phyloP scores from a whole-genome alignment of 306 rosid species.

The Vachellia pachyceras region DNA sequence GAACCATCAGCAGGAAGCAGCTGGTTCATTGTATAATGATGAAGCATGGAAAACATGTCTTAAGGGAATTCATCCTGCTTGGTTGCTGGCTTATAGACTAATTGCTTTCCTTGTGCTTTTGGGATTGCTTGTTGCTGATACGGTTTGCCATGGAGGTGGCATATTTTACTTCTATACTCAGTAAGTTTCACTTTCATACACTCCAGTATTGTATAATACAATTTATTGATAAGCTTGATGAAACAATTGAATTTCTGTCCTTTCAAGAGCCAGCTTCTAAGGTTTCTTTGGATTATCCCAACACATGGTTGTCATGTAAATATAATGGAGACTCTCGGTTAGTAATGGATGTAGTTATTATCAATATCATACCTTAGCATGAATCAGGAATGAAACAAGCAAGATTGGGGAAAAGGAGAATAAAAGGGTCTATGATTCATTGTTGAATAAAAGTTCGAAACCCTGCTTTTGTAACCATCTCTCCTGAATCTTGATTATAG shows the following conservation, averaged over 20 bases:
- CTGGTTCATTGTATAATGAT: constrained; percentile 54
- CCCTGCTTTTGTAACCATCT: constrained; percentile 17
- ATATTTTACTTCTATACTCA: constrained; percentile 84
- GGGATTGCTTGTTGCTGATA: constrained; percentile 56
- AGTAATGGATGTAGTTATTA: constrained; percentile 5
- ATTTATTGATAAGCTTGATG: constrained; percentile 6
- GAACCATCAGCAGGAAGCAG: constrained; percentile 45
- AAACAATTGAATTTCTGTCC: background rate
- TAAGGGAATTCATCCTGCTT: constrained; percentile 69
- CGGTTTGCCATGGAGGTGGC: constrained; percentile 54
- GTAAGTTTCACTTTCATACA: constrained; percentile 58
- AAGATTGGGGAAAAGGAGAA: background rate
- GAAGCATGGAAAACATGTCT: constrained; percentile 85
- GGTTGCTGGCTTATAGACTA: constrained; percentile 76
- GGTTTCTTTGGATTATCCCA: constrained; percentile 1
- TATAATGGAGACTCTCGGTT: constrained; percentile 10
- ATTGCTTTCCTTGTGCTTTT: constrained; percentile 66
- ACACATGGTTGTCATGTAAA: constrained; percentile 9
- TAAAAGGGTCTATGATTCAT: constrained; percentile 8
- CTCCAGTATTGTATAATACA: constrained; percentile 18
- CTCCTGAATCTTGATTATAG: constrained; percentile 26
- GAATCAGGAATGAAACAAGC: constrained; percentile 4
- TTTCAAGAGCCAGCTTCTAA: constrained; percentile 1
- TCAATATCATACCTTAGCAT: constrained; percentile 15
- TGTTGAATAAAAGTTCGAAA: constrained; percentile 14